Evolutionary conservation across 805 yeast species (phyloP), one percentile per base, ranked within the genome.

Genomic region (Blastobotrys muscicola): DNA sequence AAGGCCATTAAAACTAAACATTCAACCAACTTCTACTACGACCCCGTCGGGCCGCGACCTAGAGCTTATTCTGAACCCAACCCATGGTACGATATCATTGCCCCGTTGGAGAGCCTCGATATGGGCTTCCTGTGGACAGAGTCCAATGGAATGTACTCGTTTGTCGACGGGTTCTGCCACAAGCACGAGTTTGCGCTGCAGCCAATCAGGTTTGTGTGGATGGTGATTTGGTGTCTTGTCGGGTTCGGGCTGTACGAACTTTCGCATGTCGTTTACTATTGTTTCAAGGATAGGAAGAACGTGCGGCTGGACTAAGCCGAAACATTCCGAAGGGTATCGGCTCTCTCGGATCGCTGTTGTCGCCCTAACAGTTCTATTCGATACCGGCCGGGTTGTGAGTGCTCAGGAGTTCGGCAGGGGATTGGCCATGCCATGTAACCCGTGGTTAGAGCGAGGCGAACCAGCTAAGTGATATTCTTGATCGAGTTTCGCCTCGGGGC

Each of bases 141-240:
- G 39, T 20, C 33, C 20, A 48, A 43, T 29, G 56, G 56, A 26
- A 49, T 53, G 53, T 53, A 53, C 41, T 50, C 54, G n/a, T 53
- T 53, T 42, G 53, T 50, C 5, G 41, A 44, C 15, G 55, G 50
- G 3, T 53, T 53, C 39, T 53, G 56, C 34, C 56, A 53, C 32
- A 39, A 49, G 12, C 34, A 37, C 9, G 34, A n/a, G 15, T 53
- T 52, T 38, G 36, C 38, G 8, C 43, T 52, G 42, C 31, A 52
- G 8, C 43, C 31, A 13, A n/a, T 35, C 12, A 33, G 52, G 3
- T 49, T 40, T 6, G 16, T 38, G 14, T 40, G 46, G 50, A 38
- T 37, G 7, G 29, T 49, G 4, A 33, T 44, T 8, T 47, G 44
- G 45, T 20, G 43, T 12, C 13, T 49, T 5, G 43, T 38, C 2